Conservation (phyloP, 2,329 filamentous ascomycete species). For the Monilinia polystroma region DNA sequence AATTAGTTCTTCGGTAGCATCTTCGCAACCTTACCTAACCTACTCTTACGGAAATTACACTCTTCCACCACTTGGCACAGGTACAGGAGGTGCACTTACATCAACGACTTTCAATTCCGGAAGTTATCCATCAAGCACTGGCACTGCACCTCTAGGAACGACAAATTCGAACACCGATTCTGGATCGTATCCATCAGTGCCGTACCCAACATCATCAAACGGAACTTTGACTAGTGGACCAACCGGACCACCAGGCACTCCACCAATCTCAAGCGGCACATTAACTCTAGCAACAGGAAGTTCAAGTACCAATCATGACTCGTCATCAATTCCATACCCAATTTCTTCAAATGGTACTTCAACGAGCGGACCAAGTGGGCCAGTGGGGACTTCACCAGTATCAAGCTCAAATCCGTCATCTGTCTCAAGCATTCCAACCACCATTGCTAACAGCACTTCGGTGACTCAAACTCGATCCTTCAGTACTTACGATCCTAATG, state of each 20-base stretch:
- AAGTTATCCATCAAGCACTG: slow-evolving; percentile 20
- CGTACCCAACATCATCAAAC: slow-evolving; percentile 25
- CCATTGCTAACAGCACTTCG: slow-evolving; percentile 4
- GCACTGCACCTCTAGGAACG: slow-evolving; percentile 13
- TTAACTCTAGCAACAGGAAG: slow-evolving; percentile 16
- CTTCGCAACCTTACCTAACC: slow-evolving; percentile 15
- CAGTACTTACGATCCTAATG: slow-evolving; percentile 9
- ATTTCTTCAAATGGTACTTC: slow-evolving; percentile 24
- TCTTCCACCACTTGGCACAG: slow-evolving; percentile 4
- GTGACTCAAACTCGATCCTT: background rate
- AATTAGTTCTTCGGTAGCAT: slow-evolving; percentile 17
- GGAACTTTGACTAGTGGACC: slow-evolving; percentile 22
- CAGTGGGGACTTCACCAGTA: slow-evolving; percentile 11
- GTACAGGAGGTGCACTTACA: slow-evolving; percentile 5
- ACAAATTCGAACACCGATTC: slow-evolving; percentile 22
- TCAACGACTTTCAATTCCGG: slow-evolving; percentile 2
- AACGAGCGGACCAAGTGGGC: slow-evolving; percentile 22
- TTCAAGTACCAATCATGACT: slow-evolving; percentile 21
- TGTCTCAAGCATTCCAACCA: background rate
- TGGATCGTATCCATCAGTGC: slow-evolving; percentile 17
- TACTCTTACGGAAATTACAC: slow-evolving; percentile 18
- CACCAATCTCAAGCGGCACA: slow-evolving; percentile 8
- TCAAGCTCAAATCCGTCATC: slow-evolving; percentile 13
- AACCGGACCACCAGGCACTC: slow-evolving; percentile 23
- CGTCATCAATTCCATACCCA: slow-evolving; percentile 24